Conservation (phyloP, 2,329 filamentous ascomycete species). For the Cercospora canescens region DNA sequence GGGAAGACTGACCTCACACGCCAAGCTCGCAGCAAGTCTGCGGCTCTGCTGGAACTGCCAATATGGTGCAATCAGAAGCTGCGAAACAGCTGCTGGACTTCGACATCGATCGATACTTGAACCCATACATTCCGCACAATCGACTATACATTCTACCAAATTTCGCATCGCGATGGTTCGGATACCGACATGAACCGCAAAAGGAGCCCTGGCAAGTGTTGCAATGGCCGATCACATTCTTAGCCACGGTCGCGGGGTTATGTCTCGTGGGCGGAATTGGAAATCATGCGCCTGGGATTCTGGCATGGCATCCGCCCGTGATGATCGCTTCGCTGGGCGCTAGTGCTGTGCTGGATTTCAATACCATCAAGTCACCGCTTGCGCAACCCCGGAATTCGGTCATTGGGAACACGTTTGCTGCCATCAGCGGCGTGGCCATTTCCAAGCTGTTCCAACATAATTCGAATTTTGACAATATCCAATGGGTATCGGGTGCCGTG, state of each 20-base stretch:
- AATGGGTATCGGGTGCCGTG: conserved; percentile 48
- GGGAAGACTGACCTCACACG: background rate
- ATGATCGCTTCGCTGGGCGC: conserved; percentile 49
- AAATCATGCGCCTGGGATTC: conserved; percentile 41
- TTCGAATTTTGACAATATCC: conserved; percentile 38
- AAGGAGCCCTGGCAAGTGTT: conserved; percentile 45
- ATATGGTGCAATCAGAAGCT: conserved; percentile 8
- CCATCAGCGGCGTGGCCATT: conserved; percentile 46
- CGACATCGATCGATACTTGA: conserved; percentile 75
- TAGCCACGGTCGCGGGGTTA: conserved; percentile 48
- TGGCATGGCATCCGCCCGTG: conserved; percentile 42
- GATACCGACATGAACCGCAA: conserved; percentile 40
- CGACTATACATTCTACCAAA: conserved; percentile 64
- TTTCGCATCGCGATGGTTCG: conserved; percentile 66
- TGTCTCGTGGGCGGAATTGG: conserved; percentile 45
- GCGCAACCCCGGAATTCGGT: conserved; percentile 50
- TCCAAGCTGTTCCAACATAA: conserved; percentile 47
- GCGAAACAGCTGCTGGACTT: conserved; percentile 50
- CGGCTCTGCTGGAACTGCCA: background rate
- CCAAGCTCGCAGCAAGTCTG: background rate
- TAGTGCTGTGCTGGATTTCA: conserved; percentile 50
- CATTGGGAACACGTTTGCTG: conserved; percentile 47
- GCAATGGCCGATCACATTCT: conserved; percentile 44
- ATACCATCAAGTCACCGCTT: conserved; percentile 47
- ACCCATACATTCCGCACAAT: conserved; percentile 67